Base-by-base conservation (phyloP, 78 protist genomes). In the Cavenderia fasciculata region DNA sequence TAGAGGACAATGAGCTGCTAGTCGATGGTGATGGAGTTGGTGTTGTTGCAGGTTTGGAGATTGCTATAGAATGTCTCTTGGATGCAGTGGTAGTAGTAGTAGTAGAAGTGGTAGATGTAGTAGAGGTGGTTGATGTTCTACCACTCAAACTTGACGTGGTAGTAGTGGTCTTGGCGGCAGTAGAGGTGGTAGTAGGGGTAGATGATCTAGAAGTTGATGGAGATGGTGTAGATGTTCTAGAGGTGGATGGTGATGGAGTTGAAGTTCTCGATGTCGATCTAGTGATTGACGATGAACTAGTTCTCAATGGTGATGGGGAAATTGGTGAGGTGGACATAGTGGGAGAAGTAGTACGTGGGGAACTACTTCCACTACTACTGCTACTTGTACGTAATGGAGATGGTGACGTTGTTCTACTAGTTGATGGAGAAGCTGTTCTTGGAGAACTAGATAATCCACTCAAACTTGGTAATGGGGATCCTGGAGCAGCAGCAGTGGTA, bases 51-150 rank as follows among this genome's bases (percentile, higher is more conserved):
- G n/a, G 23, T 1, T 38, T 14, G 41, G 29, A 69, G n/a, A 18
- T 69, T 69, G 59, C 21, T 56, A 19, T 19, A n/a, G 62, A 56
- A n/a, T 10, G 21, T 21, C 33, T 10, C 6, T n/a, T 21, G n/a
- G 8, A 10, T 14, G 16, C 8, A n/a, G 11, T 56, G 8, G 11
- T 56, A 19, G 71, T 7, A 12, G 59, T 27, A 16, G 76, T 44
- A 6, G 76, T 70, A 14, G 41, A 16, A 23, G 76, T 47, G 43
- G 76, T 2, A 52, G 78, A n/a, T 16, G 74, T 66, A 19, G 74
- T 66, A n/a, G 62, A 12, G 10, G 62, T 4, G 5, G 62, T n/a
- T 47, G 27, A 16, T 47, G 31, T 33, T 4, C 40, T 14, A 34
- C 8, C 12, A 14, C 23, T 46, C 8, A 46, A 14, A 46, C 12